Conservation (phyloP, 2,329 filamentous ascomycete species). For the Botryotinia convoluta region DNA sequence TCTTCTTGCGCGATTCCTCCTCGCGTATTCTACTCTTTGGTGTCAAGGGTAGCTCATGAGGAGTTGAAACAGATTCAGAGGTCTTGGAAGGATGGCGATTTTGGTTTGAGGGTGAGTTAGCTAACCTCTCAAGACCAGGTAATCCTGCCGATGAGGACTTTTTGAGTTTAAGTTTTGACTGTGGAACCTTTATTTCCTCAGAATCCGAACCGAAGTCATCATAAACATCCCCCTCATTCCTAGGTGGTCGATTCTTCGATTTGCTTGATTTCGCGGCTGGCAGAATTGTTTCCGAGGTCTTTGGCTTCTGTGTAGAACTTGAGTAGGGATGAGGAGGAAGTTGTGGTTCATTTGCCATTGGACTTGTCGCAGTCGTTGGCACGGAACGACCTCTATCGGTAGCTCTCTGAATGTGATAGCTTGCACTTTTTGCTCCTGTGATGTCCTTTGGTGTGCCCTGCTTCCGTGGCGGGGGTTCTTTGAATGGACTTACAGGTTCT, state of each 20-base stretch:
- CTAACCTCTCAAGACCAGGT: constrained; percentile 24
- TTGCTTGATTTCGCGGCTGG: background rate
- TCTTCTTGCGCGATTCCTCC: constrained; percentile 22
- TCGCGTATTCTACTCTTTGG: constrained; percentile 31
- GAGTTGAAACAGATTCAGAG: constrained; percentile 18
- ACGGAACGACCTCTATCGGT: constrained; percentile 32
- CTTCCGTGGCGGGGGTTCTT: constrained; percentile 20
- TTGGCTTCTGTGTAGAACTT: constrained; percentile 20
- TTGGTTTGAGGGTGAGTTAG: constrained; percentile 27
- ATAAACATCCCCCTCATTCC: constrained; percentile 29
- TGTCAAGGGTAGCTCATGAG: constrained; percentile 31
- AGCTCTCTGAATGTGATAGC: constrained; percentile 31
- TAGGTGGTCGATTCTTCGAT: background rate
- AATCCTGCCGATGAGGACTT: constrained; percentile 25
- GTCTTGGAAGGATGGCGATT: constrained; percentile 22
- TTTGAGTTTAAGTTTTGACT: constrained; percentile 27
- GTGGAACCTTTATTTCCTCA: constrained; percentile 21
- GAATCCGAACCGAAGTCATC: constrained; percentile 33
- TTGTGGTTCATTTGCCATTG: constrained; percentile 28
- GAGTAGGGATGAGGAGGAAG: constrained; percentile 15
- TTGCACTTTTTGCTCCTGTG: constrained; percentile 30
- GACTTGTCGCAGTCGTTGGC: constrained; percentile 34
- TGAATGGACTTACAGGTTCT: constrained; percentile 22
- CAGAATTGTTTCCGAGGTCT: constrained; percentile 15
- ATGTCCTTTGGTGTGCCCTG: background rate